Percentiles rank a stretch among this genome's conserved stretches.
phyloP scores from a whole-genome alignment of 2,329 filamentous ascomycete genomes.

The Sarocladiaceae sp. region DNA sequence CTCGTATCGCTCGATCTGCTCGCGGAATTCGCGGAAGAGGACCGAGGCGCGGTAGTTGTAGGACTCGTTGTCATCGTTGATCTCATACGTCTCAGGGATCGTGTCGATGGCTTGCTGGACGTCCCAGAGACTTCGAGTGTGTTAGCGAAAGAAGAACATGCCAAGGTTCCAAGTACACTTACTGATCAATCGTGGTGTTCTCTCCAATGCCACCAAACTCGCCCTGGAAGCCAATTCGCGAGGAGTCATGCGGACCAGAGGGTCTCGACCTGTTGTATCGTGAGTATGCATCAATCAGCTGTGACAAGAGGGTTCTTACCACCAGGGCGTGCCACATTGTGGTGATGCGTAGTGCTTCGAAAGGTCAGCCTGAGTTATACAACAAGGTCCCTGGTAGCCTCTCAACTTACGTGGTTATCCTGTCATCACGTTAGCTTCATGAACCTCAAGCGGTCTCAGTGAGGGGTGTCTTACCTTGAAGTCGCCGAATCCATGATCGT shows the following conservation, averaged over 20 bases:
- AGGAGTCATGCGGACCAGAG: constrained; percentile 49
- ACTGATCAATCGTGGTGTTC: constrained; percentile 57
- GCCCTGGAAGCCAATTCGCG: constrained; percentile 61
- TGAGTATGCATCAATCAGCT: background rate
- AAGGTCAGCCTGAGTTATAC: background rate
- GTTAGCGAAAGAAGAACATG: background rate
- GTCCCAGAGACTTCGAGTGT: constrained; percentile 54
- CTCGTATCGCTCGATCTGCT: constrained; percentile 52
- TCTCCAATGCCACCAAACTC: constrained; percentile 66
- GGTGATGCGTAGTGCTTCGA: constrained; percentile 59
- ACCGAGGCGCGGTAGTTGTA: constrained; percentile 62
- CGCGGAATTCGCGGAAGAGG: constrained; percentile 54
- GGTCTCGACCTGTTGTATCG: constrained; percentile 31
- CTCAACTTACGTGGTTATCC: constrained; percentile 10
- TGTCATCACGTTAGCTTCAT: background rate
- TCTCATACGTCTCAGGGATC: constrained; percentile 63
- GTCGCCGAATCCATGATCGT: constrained; percentile 62
- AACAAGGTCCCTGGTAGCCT: background rate
- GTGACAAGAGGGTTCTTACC: constrained; percentile 19
- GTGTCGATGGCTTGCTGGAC: constrained; percentile 48
- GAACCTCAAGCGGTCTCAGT: background rate
- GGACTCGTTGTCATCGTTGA: constrained; percentile 47
- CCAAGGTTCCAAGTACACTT: constrained; percentile 18
- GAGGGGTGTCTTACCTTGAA: constrained; percentile 34
- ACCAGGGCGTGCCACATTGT: constrained; percentile 65